A percentile compares a stretch with the other conserved stretches of the same genome.
Evolutionary conservation across 177 flowering plant species (phyloP).

Genomic region (Vitis hybrid): DNA sequence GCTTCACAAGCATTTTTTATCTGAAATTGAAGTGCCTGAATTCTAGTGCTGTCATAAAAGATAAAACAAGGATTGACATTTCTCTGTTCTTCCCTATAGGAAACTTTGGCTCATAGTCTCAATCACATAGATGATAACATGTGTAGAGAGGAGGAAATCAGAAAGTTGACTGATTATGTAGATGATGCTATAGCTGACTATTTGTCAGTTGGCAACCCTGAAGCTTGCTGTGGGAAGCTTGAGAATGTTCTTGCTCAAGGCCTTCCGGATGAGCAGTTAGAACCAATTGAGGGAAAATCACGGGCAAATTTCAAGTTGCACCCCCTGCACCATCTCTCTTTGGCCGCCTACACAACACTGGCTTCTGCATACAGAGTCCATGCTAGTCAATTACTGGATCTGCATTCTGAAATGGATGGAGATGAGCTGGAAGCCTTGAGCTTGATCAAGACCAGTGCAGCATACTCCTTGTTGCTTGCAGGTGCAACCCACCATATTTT

Average conservation of each 20-base stretch:
- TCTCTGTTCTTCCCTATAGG: slow-evolving; percentile 28
- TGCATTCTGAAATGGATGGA: slow-evolving; percentile 12
- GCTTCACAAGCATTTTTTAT: neutral
- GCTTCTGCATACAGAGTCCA: slow-evolving; percentile 61
- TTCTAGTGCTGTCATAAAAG: neutral
- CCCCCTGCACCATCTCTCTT: slow-evolving; percentile 51
- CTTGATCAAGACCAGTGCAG: slow-evolving; percentile 42
- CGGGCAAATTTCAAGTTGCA: slow-evolving; percentile 30
- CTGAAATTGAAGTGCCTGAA: slow-evolving; percentile 1
- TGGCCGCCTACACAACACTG: slow-evolving; percentile 54
- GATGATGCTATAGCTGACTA: slow-evolving; percentile 50
- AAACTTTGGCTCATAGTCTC: slow-evolving; percentile 15
- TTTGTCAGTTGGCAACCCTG: slow-evolving; percentile 41
- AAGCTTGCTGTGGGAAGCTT: slow-evolving; percentile 55
- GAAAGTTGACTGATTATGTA: slow-evolving; percentile 28
- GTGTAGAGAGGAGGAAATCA: slow-evolving; percentile 16
- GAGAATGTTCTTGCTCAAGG: slow-evolving; percentile 43
- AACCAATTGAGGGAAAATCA: slow-evolving; percentile 14
- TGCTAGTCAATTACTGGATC: slow-evolving; percentile 25
- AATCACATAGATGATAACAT: slow-evolving; percentile 3
- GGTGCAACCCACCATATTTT: slow-evolving; percentile 55
- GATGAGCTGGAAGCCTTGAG: slow-evolving; percentile 29
- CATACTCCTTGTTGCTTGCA: slow-evolving; percentile 71
- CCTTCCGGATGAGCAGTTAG: slow-evolving; percentile 13
- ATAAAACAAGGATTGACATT: slow-evolving; percentile 2